Evolutionary conservation across 306 rosid species (phyloP), one percentile per base, ranked within the genome.

Genomic region (Prunus dulcis): DNA sequence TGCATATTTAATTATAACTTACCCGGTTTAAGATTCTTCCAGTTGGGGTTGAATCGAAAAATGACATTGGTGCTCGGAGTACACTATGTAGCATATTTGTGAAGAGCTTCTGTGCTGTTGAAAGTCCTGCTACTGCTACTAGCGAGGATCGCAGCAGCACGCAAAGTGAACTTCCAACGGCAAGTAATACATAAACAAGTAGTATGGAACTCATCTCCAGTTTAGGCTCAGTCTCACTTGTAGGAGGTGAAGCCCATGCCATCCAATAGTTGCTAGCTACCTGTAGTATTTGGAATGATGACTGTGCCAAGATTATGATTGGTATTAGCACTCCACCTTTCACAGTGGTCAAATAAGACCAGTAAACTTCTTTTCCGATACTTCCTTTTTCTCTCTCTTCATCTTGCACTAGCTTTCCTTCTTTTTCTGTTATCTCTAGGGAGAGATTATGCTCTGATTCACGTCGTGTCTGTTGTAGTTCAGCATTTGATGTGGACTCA

Each of bases 301-400:
- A 82, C 51, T 95, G 98, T 53, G 96, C 97, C 81, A 94, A 83
- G 53, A 94, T 2, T 71, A 94, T 94, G 78, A 94, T 12, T 50
- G 98, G 98, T 82, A 95, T 74, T 1, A 95, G 68, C 28, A 83
- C 50, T 72, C 97, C 98, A 13, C 93, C 81, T 87, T 87, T 95
- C 71, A 86, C 89, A 28, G 74, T 79, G 27, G 96, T 95, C 89
- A 95, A 75, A 77, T 95, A 95, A 58, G 91, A 55, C 93, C 89
- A 89, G 61, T 92, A 92, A 69, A 92, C 93, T 51, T 95, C 88
- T 88, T 80, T 90, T 64, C 97, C 80, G 19, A 95, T 92, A 90
- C 98, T 95, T 88, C 97, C 98, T 74, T 67, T 95, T 82, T 95
- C 98, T 83, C 95, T 87, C 79, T 95, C 98, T 82, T 95, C 98